These are phyloP conservation scores for Gautieria morchelliformis DNA, from an alignment of 768 basidiomycete species.

Conservation along the genomic window DNA sequence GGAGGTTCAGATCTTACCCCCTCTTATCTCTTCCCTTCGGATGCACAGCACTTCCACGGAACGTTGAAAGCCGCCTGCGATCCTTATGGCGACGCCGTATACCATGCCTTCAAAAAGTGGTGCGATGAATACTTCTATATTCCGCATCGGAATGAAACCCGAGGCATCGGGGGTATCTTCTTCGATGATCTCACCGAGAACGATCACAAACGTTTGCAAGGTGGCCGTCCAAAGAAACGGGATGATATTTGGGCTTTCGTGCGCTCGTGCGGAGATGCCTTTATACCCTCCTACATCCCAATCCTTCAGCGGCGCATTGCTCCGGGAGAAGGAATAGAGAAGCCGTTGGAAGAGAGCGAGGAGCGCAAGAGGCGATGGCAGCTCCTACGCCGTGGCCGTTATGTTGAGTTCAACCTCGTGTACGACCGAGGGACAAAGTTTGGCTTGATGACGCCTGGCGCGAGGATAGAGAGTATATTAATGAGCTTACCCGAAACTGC, in stretches of 20 bases:
- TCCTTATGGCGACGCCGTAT: constrained; percentile 54
- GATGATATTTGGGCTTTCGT: constrained; percentile 74
- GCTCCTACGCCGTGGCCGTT: constrained; percentile 79
- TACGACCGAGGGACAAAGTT: constrained; percentile 86
- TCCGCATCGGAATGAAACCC: constrained; percentile 73
- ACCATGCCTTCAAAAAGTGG: constrained; percentile 83
- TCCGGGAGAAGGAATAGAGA: constrained; percentile 11
- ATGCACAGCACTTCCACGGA: constrained; percentile 78
- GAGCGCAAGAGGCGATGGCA: constrained; percentile 84
- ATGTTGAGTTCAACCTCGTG: constrained; percentile 91
- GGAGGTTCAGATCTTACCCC: constrained; percentile 94
- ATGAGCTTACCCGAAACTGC: constrained; percentile 86
- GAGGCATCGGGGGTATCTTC: constrained; percentile 92
- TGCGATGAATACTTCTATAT: constrained; percentile 98
- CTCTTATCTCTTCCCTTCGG: constrained; percentile 82
- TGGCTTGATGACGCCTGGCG: constrained; percentile 74
- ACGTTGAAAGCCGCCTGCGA: constrained; percentile 72
- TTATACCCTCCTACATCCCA: constrained; percentile 85
- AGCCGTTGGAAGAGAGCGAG: constrained; percentile 39
- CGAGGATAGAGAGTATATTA: constrained; percentile 80
- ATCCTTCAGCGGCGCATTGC: constrained; percentile 54
- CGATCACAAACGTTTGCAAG: constrained; percentile 49
- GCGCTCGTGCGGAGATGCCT: constrained; percentile 62
- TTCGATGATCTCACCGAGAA: constrained; percentile 83
- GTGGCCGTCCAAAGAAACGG: constrained; percentile 41